A percentile compares a stretch with the other conserved stretches of the same genome.
Evolutionary conservation across 768 basidiomycete species (phyloP).

Genomic region (Hericium alpestre): DNA sequence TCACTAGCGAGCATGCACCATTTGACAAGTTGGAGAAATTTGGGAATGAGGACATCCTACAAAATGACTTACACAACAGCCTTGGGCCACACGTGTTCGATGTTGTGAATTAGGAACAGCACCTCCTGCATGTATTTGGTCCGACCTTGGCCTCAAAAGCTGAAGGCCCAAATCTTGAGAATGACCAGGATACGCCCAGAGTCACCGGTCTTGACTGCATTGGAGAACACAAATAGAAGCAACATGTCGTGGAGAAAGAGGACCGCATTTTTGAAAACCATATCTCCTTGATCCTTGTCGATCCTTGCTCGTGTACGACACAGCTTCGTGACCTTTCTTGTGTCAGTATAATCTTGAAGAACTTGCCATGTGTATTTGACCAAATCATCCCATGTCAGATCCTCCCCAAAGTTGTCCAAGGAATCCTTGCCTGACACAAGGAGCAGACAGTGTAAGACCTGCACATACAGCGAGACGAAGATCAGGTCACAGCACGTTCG

Average conservation of each 20-base stretch:
- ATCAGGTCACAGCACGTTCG: slow-evolving; percentile 21
- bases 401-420: slow-evolving; percentile 4
- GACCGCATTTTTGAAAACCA: slow-evolving; percentile 13
- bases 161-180: slow-evolving; percentile 15
- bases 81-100: slow-evolving; percentile 12
- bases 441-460: slow-evolving; percentile 18
- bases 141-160: slow-evolving; percentile 18
- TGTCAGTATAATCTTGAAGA: background rate
- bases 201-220: slow-evolving; percentile 21
- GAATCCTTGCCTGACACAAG: background rate
- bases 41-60: background rate
- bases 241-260: slow-evolving; percentile 21
- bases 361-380: background rate
- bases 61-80: slow-evolving; percentile 4
- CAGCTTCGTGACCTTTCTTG: background rate
- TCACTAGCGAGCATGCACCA: too few species aligned
- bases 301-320: background rate
- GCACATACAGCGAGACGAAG: slow-evolving; percentile 20
- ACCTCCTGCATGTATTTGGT: slow-evolving; percentile 19
- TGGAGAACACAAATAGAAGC: slow-evolving; percentile 17
- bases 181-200: slow-evolving; percentile 19
- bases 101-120: slow-evolving; percentile 9
- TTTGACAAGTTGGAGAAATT: too few species aligned
- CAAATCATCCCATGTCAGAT: background rate
- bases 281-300: background rate